These are phyloP conservation scores for Ophiostoma pallidulum DNA, from an alignment of 2,329 filamentous ascomycete species.

Conservation along the genomic window DNA sequence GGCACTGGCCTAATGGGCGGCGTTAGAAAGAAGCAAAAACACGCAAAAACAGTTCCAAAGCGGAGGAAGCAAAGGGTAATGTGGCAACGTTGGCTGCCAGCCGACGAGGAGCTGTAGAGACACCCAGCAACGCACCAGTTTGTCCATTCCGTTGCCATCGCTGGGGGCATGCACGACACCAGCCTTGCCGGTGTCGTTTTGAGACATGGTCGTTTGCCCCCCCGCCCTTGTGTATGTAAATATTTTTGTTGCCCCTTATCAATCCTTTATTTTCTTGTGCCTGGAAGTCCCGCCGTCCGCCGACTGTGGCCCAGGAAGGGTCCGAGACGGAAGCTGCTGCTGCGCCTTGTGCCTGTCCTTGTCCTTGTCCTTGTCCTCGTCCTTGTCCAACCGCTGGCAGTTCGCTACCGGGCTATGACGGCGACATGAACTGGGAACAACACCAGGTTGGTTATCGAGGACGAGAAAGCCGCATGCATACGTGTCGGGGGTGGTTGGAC, in stretches of 20 bases:
- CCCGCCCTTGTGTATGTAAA: background rate
- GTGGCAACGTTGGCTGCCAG: slow-evolving; percentile 62
- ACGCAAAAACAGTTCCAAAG: background rate
- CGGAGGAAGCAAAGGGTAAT: too few relatives aligned
- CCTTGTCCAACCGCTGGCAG: background rate
- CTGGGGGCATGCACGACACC: slow-evolving; percentile 46
- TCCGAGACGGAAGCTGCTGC: background rate
- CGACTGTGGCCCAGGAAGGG: background rate
- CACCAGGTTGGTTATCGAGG: background rate
- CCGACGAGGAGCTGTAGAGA: slow-evolving; percentile 19
- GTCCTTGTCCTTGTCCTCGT: background rate
- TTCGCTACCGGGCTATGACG: background rate
- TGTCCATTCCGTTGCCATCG: slow-evolving; percentile 45
- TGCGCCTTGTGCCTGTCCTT: background rate
- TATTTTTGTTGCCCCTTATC: too few relatives aligned
- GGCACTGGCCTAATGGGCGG: slow-evolving; percentile 37
- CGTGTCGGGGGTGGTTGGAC: background rate
- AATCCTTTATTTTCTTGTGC: too few relatives aligned
- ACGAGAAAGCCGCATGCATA: background rate
- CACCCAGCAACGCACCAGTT: slow-evolving; percentile 41
- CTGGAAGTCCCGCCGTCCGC: background rate
- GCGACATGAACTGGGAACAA: too few relatives aligned
- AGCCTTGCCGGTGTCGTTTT: slow-evolving; percentile 39
- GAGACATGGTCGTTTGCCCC: slow-evolving; percentile 15
- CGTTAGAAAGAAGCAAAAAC: background rate